Conservation (phyloP, 805 yeast species). For the Candida coquimbonensis region DNA sequence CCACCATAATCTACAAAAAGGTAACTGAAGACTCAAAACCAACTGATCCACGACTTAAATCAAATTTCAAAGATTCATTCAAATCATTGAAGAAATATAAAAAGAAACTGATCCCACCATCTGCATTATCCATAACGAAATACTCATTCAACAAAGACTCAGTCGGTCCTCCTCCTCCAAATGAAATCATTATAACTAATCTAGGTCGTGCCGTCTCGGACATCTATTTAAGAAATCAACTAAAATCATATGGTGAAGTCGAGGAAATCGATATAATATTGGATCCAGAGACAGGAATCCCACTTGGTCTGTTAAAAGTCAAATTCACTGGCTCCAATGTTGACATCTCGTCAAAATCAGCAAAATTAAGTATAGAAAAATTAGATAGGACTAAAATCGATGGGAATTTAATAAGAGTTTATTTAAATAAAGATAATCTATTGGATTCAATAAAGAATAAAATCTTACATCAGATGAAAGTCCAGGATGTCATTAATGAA, state of each 20-base stretch:
- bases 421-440: conserved; percentile 33
- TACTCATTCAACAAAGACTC: conserved; percentile 57
- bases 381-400: conserved; percentile 40
- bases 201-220: conserved; percentile 49
- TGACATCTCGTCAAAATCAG: conserved; percentile 41
- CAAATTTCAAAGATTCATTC: background rate
- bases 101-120: conserved; percentile 30
- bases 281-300: conserved; percentile 73
- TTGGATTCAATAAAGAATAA: conserved; percentile 24
- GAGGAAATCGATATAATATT: conserved; percentile 49
- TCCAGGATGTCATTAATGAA: conserved; percentile 14
- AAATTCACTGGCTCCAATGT: conserved; percentile 44
- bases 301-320: conserved; percentile 64
- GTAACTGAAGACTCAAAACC: conserved; percentile 15
- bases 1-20: conserved; percentile 28
- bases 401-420: conserved; percentile 46
- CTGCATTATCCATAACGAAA: conserved; percentile 33
- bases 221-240: conserved; percentile 39
- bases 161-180: conserved; percentile 65
- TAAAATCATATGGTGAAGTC: conserved; percentile 58
- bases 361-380: conserved; percentile 36
- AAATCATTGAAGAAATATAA: conserved; percentile 32
- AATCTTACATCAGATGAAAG: conserved; percentile 2
- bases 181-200: conserved; percentile 65
- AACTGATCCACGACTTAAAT: conserved; percentile 37